Conservation (phyloP, 768 basidiomycete species). For the Glaciozyma antarctica region DNA sequence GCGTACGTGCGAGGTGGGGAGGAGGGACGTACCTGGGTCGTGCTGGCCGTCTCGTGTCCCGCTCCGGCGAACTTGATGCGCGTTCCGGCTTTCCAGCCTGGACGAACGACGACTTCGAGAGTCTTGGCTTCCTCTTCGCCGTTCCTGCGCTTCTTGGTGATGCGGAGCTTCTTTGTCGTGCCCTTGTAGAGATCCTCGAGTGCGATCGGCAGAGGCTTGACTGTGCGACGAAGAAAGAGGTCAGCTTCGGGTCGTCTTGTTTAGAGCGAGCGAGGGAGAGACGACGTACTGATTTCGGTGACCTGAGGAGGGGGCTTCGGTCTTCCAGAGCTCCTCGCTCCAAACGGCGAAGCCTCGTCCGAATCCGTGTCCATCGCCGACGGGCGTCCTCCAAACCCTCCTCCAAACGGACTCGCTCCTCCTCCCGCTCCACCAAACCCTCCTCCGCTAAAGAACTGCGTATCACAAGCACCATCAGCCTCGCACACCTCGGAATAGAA, state of each 20-base stretch:
- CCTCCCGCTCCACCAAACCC: slow-evolving; percentile 16
- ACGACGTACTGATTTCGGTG: slow-evolving; percentile 25
- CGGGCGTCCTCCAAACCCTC: not conserved
- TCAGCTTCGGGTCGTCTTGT: not conserved
- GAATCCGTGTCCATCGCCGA: slow-evolving; percentile 35
- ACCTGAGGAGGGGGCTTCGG: slow-evolving; percentile 5
- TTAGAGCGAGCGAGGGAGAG: slow-evolving; percentile 1
- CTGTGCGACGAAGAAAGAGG: not conserved
- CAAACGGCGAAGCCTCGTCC: slow-evolving; percentile 19
- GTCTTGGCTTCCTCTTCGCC: slow-evolving; percentile 77
- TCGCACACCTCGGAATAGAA: not conserved
- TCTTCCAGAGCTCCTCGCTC: not conserved
- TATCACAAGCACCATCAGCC: not conserved
- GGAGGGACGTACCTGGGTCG: not conserved
- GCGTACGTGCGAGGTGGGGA: too few relatives aligned
- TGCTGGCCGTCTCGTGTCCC: slow-evolving; percentile 55
- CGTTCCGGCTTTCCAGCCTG: slow-evolving; percentile 94
- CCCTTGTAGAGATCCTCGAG: slow-evolving; percentile 80
- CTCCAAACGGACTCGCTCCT: slow-evolving; percentile 1
- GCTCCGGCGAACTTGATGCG: slow-evolving; percentile 82
- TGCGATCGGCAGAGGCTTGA: slow-evolving; percentile 66
- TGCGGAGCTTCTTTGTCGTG: slow-evolving; percentile 74
- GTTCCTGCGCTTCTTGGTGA: slow-evolving; percentile 61
- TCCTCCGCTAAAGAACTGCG: slow-evolving; percentile 13
- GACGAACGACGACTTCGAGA: slow-evolving; percentile 53